Conservation (phyloP, 225 moss, liverwort and hornwort genomes). For the Asterella californica region DNA sequence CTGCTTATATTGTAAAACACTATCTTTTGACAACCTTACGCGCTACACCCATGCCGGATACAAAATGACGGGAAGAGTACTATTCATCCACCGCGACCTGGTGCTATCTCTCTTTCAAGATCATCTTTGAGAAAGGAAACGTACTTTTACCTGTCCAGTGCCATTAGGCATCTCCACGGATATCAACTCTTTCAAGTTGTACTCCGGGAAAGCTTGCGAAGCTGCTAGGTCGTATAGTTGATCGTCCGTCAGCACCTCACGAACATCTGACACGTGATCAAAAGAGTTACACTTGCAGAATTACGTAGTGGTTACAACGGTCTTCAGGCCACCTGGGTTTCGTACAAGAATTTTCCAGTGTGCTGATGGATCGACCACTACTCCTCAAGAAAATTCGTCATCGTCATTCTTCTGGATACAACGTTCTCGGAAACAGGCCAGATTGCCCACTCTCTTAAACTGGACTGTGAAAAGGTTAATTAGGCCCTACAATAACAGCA, state of each 20-base stretch:
- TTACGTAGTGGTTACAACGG: no score
- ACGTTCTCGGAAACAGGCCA: not conserved
- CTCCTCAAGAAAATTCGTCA: not conserved
- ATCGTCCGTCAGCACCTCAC: conserved; percentile 62
- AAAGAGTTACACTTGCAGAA: not conserved
- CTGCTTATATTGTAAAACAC: no score
- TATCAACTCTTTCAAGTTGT: conserved; percentile 87
- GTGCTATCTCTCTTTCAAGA: not conserved
- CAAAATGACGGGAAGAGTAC: not conserved
- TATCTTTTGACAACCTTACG: no score
- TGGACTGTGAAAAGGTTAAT: not conserved
- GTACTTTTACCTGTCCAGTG: conserved; percentile 65
- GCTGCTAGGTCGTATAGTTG: conserved; percentile 58
- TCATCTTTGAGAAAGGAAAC: not conserved
- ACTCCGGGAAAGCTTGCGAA: conserved; percentile 75
- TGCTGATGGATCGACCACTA: not conserved
- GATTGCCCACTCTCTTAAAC: not conserved
- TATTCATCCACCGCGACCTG: not conserved
- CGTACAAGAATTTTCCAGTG: not conserved
- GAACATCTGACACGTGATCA: conserved; percentile 66
- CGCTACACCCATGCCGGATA: no score
- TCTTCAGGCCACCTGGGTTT: not conserved
- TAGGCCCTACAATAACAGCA: not conserved
- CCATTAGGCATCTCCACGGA: conserved; percentile 82
- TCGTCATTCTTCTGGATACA: not conserved